These are phyloP conservation scores for Epichloe baconii DNA, from an alignment of 2,329 filamentous ascomycete species.

Conservation along the genomic window DNA sequence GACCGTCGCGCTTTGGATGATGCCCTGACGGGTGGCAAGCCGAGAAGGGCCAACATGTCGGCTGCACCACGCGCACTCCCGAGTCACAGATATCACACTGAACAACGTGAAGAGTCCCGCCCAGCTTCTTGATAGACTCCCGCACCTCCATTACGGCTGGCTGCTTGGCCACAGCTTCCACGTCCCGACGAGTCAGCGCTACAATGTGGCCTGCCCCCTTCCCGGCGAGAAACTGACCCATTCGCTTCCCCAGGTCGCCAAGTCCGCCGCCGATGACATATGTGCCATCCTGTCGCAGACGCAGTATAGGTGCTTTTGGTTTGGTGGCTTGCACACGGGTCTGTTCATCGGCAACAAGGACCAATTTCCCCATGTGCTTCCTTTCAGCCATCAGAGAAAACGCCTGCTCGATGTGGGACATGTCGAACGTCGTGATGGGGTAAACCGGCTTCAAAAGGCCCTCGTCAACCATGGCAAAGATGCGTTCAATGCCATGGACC, in stretches of 20 bases:
- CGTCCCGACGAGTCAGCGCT: slow-evolving; percentile 32
- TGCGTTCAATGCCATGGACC: slow-evolving; percentile 17
- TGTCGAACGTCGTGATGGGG: background rate
- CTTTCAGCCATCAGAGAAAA: slow-evolving; percentile 6
- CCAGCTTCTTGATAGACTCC: slow-evolving; percentile 2
- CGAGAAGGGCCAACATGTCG: slow-evolving; percentile 7
- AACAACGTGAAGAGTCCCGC: background rate
- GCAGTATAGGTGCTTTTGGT: slow-evolving; percentile 35
- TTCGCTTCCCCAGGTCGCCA: slow-evolving; percentile 27
- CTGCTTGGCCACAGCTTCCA: slow-evolving; percentile 22
- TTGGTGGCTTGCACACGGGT: slow-evolving; percentile 9
- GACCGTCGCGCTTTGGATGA: slow-evolving; percentile 33
- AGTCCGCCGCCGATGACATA: slow-evolving; percentile 28
- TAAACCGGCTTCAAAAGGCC: slow-evolving; percentile 16
- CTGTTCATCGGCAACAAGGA: background rate
- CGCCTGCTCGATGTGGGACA: slow-evolving; percentile 7
- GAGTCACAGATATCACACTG: slow-evolving; percentile 32
- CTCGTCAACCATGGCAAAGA: slow-evolving; percentile 21
- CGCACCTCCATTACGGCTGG: slow-evolving; percentile 23
- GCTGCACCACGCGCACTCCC: slow-evolving; percentile 12
- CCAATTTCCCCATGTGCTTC: background rate
- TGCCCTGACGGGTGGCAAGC: slow-evolving; percentile 26
- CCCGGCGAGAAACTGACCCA: slow-evolving; percentile 33
- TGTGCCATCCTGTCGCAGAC: slow-evolving; percentile 22
- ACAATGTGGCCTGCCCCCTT: slow-evolving; percentile 33